Evolutionary conservation across 2,329 filamentous ascomycete species (phyloP).

Genomic region (Pseudogymnoascus verrucosus): DNA sequence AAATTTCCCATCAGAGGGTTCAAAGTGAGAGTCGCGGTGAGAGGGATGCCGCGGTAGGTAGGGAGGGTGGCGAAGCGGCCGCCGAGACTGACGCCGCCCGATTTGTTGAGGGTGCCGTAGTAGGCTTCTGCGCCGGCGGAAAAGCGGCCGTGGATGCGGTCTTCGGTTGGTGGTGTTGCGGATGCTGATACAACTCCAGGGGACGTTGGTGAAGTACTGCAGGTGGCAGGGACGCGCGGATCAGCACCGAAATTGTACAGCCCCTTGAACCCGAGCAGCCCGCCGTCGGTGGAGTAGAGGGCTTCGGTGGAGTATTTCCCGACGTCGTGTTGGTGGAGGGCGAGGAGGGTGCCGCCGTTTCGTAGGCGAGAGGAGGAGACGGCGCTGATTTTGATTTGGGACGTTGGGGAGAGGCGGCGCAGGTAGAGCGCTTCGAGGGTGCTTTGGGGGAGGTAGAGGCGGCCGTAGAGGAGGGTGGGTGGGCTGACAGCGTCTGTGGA

Average conservation of each 20-base stretch:
- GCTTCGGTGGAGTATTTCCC: conserved; percentile 86
- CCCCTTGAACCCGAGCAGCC: conserved; percentile 76
- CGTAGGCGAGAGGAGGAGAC: conserved; percentile 65
- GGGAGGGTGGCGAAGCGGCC: conserved; percentile 83
- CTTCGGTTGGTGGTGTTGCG: conserved; percentile 32
- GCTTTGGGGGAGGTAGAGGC: conserved; percentile 74
- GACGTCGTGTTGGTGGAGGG: conserved; percentile 70
- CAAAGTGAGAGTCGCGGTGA: conserved; percentile 86
- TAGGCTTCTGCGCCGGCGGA: conserved; percentile 90
- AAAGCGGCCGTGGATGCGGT: conserved; percentile 70
- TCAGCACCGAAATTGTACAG: conserved; percentile 80
- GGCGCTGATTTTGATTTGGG: conserved; percentile 72
- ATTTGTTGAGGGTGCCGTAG: conserved; percentile 91
- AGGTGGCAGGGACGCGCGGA: conserved; percentile 19
- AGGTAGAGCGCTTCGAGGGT: conserved; percentile 81
- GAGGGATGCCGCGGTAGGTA: conserved; percentile 72
- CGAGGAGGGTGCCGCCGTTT: conserved; percentile 69
- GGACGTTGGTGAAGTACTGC: too few species aligned
- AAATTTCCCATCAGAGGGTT: conserved; percentile 94
- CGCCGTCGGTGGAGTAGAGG: conserved; percentile 85
- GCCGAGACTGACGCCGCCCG: conserved; percentile 82
- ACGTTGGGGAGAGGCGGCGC: conserved; percentile 65
- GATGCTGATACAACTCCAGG: too few species aligned
- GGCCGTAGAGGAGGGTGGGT: conserved; percentile 62
- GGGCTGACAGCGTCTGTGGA: conserved; percentile 34